phyloP scores from a whole-genome alignment of 768 basidiomycete genomes.

The Mrakia hoshinonis region DNA sequence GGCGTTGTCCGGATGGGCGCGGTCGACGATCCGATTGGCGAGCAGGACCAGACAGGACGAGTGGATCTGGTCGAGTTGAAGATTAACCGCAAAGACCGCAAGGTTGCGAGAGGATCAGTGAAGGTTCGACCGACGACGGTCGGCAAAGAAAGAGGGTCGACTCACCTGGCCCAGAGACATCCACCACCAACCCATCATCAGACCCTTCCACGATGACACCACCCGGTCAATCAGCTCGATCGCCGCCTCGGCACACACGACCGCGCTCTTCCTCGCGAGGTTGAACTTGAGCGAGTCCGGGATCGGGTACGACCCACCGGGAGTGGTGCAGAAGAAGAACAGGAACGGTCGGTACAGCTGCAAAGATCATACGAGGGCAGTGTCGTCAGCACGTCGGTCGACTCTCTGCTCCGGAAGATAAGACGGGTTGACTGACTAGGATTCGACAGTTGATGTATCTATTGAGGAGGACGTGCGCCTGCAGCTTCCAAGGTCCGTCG shows the following conservation, averaged over 20 bases:
- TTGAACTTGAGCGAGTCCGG: constrained; percentile 27
- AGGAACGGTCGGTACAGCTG: constrained; percentile 23
- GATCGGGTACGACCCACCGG: constrained; percentile 20
- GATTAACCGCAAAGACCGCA: too few relatives aligned
- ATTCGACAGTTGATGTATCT: constrained; percentile 10
- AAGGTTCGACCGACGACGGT: too few relatives aligned
- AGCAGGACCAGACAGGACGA: constrained; percentile 20
- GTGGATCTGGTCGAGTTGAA: too few relatives aligned
- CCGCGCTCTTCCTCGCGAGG: constrained; percentile 17
- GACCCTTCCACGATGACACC: background rate
- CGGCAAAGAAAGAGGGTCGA: too few relatives aligned
- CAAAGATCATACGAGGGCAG: background rate
- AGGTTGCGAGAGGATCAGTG: too few relatives aligned
- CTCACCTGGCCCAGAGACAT: constrained; percentile 16
- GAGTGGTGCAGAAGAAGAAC: constrained; percentile 27
- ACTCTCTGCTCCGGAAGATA: background rate
- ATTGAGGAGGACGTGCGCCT: constrained; percentile 17
- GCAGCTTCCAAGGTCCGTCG: background rate
- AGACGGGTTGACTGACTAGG: background rate
- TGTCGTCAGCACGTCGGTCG: background rate
- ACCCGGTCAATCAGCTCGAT: background rate
- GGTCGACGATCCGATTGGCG: constrained; percentile 24
- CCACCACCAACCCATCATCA: constrained; percentile 17
- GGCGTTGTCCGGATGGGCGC: background rate
- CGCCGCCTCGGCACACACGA: constrained; percentile 13